Conservation (phyloP, 345 rosid species). For the Salix suchowensis region DNA sequence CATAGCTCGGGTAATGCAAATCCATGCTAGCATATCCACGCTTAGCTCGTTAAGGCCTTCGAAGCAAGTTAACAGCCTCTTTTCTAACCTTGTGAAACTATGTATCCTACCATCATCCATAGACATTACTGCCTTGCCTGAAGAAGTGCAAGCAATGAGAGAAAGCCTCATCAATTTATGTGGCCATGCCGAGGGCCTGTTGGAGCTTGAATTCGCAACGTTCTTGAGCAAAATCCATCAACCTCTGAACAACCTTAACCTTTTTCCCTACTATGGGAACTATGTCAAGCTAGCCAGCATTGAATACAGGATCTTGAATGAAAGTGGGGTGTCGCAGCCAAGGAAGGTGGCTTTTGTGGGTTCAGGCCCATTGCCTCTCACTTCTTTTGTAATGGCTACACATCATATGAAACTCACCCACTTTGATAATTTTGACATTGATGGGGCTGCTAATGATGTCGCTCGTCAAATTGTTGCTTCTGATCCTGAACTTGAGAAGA, state of each 20-base stretch:
- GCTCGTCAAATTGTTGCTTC: too few species aligned
- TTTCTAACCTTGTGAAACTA: constrained; percentile 24
- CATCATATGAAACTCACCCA: too few species aligned
- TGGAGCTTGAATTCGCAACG: constrained; percentile 38
- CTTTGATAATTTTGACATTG: too few species aligned
- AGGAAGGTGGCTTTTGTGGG: too few species aligned
- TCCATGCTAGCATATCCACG: constrained; percentile 17
- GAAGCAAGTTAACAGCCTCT: constrained; percentile 9
- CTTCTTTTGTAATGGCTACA: too few species aligned
- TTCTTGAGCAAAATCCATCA: constrained; percentile 20
- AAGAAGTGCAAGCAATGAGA: constrained; percentile 20
- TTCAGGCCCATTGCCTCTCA: too few species aligned
- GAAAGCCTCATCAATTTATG: constrained; percentile 25
- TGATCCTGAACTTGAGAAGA: too few species aligned
- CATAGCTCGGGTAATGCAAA: constrained; percentile 17
- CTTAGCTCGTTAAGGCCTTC: constrained; percentile 29
- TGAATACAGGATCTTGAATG: too few species aligned
- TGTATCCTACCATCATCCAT: constrained; percentile 15
- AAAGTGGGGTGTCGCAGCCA: too few species aligned
- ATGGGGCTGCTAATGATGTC: too few species aligned
- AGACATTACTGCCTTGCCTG: constrained; percentile 12
- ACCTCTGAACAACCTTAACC: constrained; percentile 27
- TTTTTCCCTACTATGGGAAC: constrained; percentile 5
- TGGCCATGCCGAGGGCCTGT: constrained; percentile 34
- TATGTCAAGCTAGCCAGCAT: too few species aligned